A percentile compares a stretch with the other conserved stretches of the same genome.
Conservation (phyloP, 371 early-diverging fungal species). For the Funneliformis caledonium region DNA sequence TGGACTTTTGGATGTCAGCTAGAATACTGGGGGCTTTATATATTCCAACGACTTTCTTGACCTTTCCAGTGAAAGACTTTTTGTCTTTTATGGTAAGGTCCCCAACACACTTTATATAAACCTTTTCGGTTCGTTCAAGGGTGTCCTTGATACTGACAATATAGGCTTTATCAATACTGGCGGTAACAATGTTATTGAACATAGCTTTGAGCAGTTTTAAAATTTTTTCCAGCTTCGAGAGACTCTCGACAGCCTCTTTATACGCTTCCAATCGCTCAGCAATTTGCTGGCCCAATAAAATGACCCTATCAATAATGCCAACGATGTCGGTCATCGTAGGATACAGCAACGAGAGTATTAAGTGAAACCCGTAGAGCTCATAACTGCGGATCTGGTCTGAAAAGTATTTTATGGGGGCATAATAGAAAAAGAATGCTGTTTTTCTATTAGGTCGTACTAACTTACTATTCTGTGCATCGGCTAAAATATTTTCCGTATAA, state of each 20-base stretch:
- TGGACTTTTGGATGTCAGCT: not conserved
- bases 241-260: not conserved
- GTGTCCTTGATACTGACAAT: conserved; percentile 22
- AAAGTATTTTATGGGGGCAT: too few species aligned
- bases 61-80: not conserved
- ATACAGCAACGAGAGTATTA: too few species aligned
- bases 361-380: too few species aligned
- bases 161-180: conserved; percentile 1
- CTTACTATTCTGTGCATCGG: too few species aligned
- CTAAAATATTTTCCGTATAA: too few species aligned
- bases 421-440: too few species aligned
- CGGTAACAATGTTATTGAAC: not conserved
- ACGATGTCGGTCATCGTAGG: conserved; percentile 3
- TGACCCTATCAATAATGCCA: conserved; percentile 1
- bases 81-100: not conserved
- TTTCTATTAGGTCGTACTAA: too few species aligned
- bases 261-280: not conserved
- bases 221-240: conserved; percentile 13
- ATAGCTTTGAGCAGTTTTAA: not conserved
- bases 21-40: not conserved
- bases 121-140: not conserved
- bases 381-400: too few species aligned
- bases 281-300: not conserved
- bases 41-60: conserved; percentile 17
- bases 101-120: not conserved